phyloP scores from a whole-genome alignment of 73 alveolate species.

The Symbiodinium natans region DNA sequence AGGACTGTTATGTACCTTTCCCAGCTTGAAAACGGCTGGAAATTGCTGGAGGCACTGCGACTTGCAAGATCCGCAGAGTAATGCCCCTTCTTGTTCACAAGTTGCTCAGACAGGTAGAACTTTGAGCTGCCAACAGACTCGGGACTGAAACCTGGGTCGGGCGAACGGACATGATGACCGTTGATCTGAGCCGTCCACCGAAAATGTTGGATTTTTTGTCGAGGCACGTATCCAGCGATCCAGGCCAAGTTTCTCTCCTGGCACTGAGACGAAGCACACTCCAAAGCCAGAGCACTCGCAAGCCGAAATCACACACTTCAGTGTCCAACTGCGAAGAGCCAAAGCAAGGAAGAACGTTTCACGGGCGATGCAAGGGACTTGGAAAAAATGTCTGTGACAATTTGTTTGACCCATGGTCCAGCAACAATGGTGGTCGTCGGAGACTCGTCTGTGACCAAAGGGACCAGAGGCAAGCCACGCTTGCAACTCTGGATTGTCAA shows the following conservation, averaged over 20 bases:
- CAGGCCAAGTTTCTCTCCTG: not conserved
- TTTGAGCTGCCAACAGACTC: conserved; percentile 6
- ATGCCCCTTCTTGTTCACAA: no score
- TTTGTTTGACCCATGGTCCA: not conserved
- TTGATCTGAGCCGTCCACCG: no score
- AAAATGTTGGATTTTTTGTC: no score
- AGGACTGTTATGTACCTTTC: not conserved
- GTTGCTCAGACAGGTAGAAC: not conserved
- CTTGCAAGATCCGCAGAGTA: no score
- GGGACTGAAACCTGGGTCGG: not conserved
- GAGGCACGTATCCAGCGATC: not conserved
- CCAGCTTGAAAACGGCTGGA: not conserved
- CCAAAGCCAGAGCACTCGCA: no score
- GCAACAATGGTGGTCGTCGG: not conserved
- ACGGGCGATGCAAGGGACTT: no score
- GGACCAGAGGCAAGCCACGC: conserved; percentile 11
- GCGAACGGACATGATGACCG: no score
- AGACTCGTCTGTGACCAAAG: not conserved
- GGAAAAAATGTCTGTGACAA: no score
- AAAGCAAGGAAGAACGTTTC: no score
- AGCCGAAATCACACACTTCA: no score
- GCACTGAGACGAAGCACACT: not conserved
- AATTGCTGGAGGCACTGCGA: no score
- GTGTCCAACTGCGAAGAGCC: no score
- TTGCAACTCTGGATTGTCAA: conserved; percentile 3